Evolutionary conservation across 257 asterid genomes (phyloP), one percentile per base, ranked within the genome.

Genomic region (Sherardia arvensis): DNA sequence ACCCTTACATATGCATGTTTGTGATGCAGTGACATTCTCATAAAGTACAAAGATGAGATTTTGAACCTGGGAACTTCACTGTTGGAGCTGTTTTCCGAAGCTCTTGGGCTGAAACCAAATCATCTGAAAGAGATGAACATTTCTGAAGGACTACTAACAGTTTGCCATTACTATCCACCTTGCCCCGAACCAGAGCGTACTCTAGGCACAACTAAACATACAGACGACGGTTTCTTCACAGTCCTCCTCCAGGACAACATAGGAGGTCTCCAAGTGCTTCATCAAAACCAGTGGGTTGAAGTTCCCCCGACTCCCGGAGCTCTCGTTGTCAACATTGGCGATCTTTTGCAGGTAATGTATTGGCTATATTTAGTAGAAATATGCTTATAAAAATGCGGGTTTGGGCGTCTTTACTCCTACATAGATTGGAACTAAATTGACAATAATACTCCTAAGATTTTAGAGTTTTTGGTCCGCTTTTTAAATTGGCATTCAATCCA

Each of bases 301-400:
- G 72, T 74, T 27, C 79, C 79, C 20, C 75, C 79, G 7, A 74
- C 65, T 1, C 79, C 72, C 18, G 73, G 73, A 45, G 76, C 79
- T 56, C 69, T 74, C 1, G 63, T 74, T 0, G 68, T 74, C 23
- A 74, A 74, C 58, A 34, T 70, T 20, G 79, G 79, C 56, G 79
- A 74, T 59, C 69, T 70, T 47, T 22, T 74, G 21, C 79, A 74
- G 72, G 72, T 68, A 60, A 54, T 55, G 3, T 22, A 4, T 4
- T 21, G 18, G 0, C 12, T 0, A 11, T 38, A 1, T 34, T n/a
- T n/a, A n/a, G n/a, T n/a, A n/a, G n/a, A n/a, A n/a, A 8, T 0
- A 14, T 34, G 14, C 45, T 38, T 38, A 9, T 38, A 38, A 2
- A 8, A n/a, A n/a, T n/a, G n/a, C n/a, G n/a, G n/a, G n/a, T n/a